phyloP scores from a whole-genome alignment of 495 filamentous ascomycete genomes.

The Neurospora sp. region DNA sequence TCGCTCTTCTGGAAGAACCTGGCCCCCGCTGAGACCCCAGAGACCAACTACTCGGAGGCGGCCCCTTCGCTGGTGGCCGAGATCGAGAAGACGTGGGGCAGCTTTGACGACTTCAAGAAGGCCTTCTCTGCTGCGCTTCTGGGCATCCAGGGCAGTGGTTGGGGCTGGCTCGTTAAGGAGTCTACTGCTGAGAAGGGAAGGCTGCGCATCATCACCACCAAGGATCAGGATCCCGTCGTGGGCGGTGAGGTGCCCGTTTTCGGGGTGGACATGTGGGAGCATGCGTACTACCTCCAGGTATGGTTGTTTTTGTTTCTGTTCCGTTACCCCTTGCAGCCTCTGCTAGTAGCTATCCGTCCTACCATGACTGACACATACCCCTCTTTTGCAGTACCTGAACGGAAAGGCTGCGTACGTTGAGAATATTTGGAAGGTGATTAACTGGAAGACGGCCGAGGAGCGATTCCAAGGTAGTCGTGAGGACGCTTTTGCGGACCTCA shows the following conservation, averaged over 20 bases:
- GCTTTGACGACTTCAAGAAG: conserved; percentile 61
- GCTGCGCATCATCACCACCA: conserved; percentile 68
- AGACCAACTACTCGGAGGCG: conserved; percentile 48
- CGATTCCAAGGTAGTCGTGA: conserved; percentile 46
- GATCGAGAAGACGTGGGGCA: conserved; percentile 57
- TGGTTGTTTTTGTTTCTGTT: conserved; percentile 44
- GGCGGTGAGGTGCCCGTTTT: conserved; percentile 77
- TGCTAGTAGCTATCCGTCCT: not conserved
- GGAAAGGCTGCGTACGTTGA: conserved; percentile 95
- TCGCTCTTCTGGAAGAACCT: conserved; percentile 90
- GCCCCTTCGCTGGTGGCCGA: conserved; percentile 49
- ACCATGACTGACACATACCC: conserved; percentile 1
- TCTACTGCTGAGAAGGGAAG: conserved; percentile 47
- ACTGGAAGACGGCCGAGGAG: conserved; percentile 92
- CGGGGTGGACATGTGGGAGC: conserved; percentile 95
- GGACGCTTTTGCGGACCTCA: conserved; percentile 25
- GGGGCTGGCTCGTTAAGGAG: conserved; percentile 89
- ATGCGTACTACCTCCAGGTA: conserved; percentile 67
- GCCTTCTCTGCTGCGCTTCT: conserved; percentile 65
- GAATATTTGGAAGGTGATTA: conserved; percentile 94
- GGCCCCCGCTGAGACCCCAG: conserved; percentile 55
- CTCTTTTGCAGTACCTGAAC: conserved; percentile 64
- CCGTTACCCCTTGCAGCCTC: not conserved
- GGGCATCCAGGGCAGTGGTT: conserved; percentile 49
- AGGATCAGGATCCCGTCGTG: conserved; percentile 89